phyloP scores from a whole-genome alignment of 345 rosid genomes.

The Clarkia xantiana region DNA sequence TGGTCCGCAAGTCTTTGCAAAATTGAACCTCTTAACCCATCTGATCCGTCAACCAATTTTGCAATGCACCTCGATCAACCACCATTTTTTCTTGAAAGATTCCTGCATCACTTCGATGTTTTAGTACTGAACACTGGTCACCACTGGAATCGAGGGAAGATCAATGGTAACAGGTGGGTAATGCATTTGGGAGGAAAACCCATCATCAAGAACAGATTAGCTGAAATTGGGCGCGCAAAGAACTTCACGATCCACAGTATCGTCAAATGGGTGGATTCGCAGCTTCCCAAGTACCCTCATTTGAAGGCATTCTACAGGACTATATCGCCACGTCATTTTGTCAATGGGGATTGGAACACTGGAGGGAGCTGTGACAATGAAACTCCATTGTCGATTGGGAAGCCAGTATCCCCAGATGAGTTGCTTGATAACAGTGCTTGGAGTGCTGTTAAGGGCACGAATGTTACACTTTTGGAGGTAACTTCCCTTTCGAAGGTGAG shows the following conservation, averaged over 20 bases:
- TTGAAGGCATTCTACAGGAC: conserved; percentile 31
- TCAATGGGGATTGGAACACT: conserved; percentile 35
- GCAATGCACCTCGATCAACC: conserved; percentile 53
- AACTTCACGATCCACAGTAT: conserved; percentile 32
- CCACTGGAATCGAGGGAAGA: conserved; percentile 43
- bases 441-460: conserved; percentile 15
- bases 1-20: conserved; percentile 47
- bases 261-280: conserved; percentile 34
- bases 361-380: conserved; percentile 36
- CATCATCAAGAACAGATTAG: conserved; percentile 14
- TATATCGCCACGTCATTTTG: conserved; percentile 34
- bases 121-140: conserved; percentile 42
- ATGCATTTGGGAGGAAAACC: conserved; percentile 36
- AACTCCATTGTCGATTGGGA: conserved; percentile 29
- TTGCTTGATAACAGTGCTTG: conserved; percentile 12
- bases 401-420: conserved; percentile 14
- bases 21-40: conserved; percentile 22
- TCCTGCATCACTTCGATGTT: conserved; percentile 21
- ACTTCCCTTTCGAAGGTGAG: conserved; percentile 16
- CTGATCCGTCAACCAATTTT: conserved; percentile 16
- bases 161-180: conserved; percentile 29
- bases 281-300: conserved; percentile 19
- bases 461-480: conserved; percentile 17
- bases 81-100: conserved; percentile 26
- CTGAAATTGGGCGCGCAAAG: conserved; percentile 22